These are phyloP conservation scores for Cryptosporidium sp. DNA, from an alignment of 169 alveolate species.

Conservation along the genomic window DNA sequence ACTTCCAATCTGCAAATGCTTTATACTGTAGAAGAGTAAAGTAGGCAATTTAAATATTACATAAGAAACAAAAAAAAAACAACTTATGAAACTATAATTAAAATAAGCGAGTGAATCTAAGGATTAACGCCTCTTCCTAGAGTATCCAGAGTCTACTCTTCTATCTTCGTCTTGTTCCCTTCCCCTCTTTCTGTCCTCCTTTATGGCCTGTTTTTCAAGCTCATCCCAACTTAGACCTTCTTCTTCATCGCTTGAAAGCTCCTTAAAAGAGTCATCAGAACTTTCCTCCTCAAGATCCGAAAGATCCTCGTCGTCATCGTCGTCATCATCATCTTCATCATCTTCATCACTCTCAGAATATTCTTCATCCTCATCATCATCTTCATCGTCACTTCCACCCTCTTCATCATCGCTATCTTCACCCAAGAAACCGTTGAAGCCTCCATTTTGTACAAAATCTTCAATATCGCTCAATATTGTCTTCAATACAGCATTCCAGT, in stretches of 20 bases:
- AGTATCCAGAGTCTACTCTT: slow-evolving; percentile 14
- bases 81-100: neutral
- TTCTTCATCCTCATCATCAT: slow-evolving; percentile 87
- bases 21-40: slow-evolving; percentile 36
- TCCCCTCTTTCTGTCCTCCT: slow-evolving; percentile 76
- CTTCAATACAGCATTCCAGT: slow-evolving; percentile 90
- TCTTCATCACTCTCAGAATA: slow-evolving; percentile 81
- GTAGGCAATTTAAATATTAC: neutral
- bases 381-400: slow-evolving; percentile 81
- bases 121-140: slow-evolving; percentile 57
- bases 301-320: slow-evolving; percentile 85
- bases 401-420: slow-evolving; percentile 77
- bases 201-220: slow-evolving; percentile 82
- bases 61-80: neutral
- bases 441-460: slow-evolving; percentile 88
- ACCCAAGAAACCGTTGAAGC: slow-evolving; percentile 88
- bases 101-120: neutral
- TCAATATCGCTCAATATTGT: slow-evolving; percentile 87
- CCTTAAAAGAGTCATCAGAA: slow-evolving; percentile 77
- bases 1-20: slow-evolving; percentile 2
- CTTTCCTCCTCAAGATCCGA: slow-evolving; percentile 86
- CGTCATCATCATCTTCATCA: slow-evolving; percentile 88
- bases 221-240: slow-evolving; percentile 91
- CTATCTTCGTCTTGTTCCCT: slow-evolving; percentile 54
- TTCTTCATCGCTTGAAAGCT: slow-evolving; percentile 82